Conservation (phyloP, 2,329 filamentous ascomycete genomes). For the Cercospora berteroae region DNA sequence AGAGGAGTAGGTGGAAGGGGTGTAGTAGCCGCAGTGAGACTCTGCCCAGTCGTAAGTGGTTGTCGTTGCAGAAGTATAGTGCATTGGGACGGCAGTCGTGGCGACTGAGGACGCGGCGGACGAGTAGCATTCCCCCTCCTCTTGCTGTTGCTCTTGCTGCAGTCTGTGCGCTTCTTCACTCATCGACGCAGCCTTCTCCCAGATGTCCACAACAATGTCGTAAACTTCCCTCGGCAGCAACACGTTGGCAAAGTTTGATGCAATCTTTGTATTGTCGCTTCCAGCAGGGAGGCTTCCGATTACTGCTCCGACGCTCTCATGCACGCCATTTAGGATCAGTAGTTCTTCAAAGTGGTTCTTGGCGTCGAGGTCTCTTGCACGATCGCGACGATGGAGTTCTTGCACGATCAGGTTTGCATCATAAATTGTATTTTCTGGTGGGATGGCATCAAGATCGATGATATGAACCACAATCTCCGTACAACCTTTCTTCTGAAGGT, state of each 20-base stretch:
- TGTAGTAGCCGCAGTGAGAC: background rate
- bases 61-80: background rate
- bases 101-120: background rate
- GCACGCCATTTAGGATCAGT: background rate
- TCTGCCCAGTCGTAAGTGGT: background rate
- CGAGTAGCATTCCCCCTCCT: background rate
- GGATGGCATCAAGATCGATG: conserved; percentile 5
- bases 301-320: background rate
- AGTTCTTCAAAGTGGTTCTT: conserved; percentile 11
- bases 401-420: conserved; percentile 1
- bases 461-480: conserved; percentile 1
- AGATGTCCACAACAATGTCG: background rate
- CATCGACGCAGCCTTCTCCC: background rate
- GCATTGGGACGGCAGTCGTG: background rate
- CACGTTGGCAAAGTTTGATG: conserved; percentile 3
- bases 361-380: background rate
- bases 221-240: background rate
- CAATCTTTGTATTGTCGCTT: background rate
- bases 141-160: background rate
- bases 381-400: background rate
- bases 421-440: background rate
- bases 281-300: conserved; percentile 3
- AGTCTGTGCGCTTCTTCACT: background rate
- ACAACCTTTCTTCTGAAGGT: background rate
- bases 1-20: background rate